Percentiles rank a stretch among this genome's conserved stretches.
These are phyloP conservation scores for Magnusiomyces sp. DNA, from an alignment of 1,139 yeast genomes.

Conservation along the genomic window DNA sequence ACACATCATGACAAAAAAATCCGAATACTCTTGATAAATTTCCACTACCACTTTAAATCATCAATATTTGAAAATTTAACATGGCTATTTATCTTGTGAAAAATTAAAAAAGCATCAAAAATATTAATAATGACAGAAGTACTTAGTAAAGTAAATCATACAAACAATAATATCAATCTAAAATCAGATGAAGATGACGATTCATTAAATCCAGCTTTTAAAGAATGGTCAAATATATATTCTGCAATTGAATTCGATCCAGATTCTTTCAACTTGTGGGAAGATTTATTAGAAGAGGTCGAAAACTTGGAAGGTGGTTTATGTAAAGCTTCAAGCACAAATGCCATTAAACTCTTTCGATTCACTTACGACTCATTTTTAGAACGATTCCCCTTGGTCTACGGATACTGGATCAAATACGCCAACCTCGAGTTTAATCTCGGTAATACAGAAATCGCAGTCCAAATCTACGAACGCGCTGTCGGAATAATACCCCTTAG, in stretches of 20 bases:
- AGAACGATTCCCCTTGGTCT: conserved; percentile 57
- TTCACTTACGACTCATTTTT: conserved; percentile 50
- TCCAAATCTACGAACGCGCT: conserved; percentile 44
- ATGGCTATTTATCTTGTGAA: too few relatives aligned
- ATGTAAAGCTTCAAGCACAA: conserved; percentile 36
- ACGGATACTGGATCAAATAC: conserved; percentile 74
- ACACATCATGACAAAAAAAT: too few relatives aligned
- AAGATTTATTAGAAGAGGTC: conserved; percentile 33
- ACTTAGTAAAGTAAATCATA: too few relatives aligned
- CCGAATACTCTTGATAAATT: too few relatives aligned
- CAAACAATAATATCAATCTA: too few relatives aligned
- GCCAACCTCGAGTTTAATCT: conserved; percentile 57
- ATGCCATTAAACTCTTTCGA: conserved; percentile 37
- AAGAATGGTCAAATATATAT: conserved; percentile 20
- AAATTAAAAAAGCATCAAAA: too few relatives aligned
- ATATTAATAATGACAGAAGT: too few relatives aligned
- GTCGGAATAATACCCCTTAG: conserved; percentile 45
- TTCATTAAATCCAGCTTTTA: background rate
- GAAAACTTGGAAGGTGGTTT: conserved; percentile 34
- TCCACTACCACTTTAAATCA: too few relatives aligned
- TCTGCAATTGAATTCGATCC: conserved; percentile 28
- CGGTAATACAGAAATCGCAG: conserved; percentile 40
- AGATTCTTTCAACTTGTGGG: conserved; percentile 41
- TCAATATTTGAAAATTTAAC: too few relatives aligned
- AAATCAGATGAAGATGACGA: background rate